These are phyloP conservation scores for Pyrenochaeta sp. DNA, from an alignment of 2,329 filamentous ascomycete species.

Conservation along the genomic window DNA sequence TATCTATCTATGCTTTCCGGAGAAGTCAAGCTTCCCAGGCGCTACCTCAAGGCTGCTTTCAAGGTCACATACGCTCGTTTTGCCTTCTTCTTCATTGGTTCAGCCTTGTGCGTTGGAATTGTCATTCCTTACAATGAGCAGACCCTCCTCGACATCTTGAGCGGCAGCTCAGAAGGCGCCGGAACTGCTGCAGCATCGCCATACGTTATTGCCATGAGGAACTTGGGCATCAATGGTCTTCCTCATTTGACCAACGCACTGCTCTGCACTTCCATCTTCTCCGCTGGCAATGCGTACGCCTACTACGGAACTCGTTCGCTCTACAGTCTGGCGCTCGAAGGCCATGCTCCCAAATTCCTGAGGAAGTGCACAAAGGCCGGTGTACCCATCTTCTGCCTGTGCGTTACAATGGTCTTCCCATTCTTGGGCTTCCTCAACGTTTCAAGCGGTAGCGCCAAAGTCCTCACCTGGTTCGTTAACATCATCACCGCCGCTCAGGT, in stretches of 20 bases:
- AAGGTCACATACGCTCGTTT: constrained; percentile 54
- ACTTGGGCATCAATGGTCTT: constrained; percentile 58
- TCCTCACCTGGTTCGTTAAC: constrained; percentile 76
- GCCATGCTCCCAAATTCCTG: constrained; percentile 62
- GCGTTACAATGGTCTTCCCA: constrained; percentile 69
- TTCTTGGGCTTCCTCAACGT: constrained; percentile 77
- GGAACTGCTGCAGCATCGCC: constrained; percentile 64
- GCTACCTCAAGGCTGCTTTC: constrained; percentile 52
- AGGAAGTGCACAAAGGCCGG: constrained; percentile 65
- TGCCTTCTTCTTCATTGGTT: constrained; percentile 53
- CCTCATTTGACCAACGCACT: constrained; percentile 66
- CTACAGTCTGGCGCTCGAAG: constrained; percentile 60
- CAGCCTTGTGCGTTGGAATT: constrained; percentile 53
- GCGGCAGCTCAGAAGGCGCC: constrained; percentile 22
- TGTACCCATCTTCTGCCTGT: constrained; percentile 77
- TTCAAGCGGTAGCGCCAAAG: constrained; percentile 70
- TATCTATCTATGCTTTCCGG: constrained; percentile 57
- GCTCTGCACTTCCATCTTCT: constrained; percentile 61
- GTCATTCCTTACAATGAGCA: constrained; percentile 71
- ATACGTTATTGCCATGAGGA: constrained; percentile 66
- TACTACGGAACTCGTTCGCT: constrained; percentile 61
- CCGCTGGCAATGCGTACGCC: constrained; percentile 63
- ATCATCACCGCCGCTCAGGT: constrained; percentile 74
- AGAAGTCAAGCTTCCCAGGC: constrained; percentile 51
- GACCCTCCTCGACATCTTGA: constrained; percentile 67